Evolutionary conservation across 495 filamentous ascomycete genomes (phyloP).

Genomic region (Neohortaea acidophila): DNA sequence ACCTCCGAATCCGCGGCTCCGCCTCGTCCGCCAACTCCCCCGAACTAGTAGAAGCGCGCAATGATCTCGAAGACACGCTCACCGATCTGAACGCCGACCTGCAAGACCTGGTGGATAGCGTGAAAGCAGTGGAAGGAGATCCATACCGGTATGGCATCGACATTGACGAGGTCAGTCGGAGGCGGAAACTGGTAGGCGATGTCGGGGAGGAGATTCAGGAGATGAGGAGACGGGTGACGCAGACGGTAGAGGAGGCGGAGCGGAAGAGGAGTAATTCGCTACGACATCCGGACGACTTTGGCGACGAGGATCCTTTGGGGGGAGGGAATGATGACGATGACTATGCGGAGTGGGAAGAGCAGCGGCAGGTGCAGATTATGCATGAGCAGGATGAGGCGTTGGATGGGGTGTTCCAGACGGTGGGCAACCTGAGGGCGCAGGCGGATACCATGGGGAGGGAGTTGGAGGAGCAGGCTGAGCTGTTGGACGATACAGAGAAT

Average conservation of each 20-base stretch:
- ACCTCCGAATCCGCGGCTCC: constrained; percentile 86
- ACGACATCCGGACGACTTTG: constrained; percentile 60
- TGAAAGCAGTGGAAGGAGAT: constrained; percentile 75
- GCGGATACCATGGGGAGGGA: constrained; percentile 91
- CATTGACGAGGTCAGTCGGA: constrained; percentile 62
- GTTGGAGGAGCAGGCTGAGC: constrained; percentile 76
- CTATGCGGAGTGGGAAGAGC: constrained; percentile 78
- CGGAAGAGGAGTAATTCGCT: constrained; percentile 25
- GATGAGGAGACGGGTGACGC: constrained; percentile 69
- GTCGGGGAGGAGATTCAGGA: constrained; percentile 75
- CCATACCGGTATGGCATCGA: constrained; percentile 82
- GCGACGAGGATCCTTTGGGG: constrained; percentile 34
- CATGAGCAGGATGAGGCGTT: constrained; percentile 86
- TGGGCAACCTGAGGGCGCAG: constrained; percentile 75
- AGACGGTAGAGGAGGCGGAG: constrained; percentile 32
- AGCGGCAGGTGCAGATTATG: constrained; percentile 82
- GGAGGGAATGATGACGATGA: constrained; percentile 36
- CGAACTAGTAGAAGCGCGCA: constrained; percentile 68
- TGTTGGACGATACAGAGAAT: constrained; percentile 65
- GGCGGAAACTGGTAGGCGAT: constrained; percentile 73
- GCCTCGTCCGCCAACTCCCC: constrained; percentile 55
- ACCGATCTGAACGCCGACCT: constrained; percentile 70
- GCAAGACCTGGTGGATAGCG: constrained; percentile 73
- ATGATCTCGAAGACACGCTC: constrained; percentile 66
- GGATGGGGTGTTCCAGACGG: constrained; percentile 82